Conservation (phyloP, 2,329 filamentous ascomycete species). For the Colletotrichum horii region DNA sequence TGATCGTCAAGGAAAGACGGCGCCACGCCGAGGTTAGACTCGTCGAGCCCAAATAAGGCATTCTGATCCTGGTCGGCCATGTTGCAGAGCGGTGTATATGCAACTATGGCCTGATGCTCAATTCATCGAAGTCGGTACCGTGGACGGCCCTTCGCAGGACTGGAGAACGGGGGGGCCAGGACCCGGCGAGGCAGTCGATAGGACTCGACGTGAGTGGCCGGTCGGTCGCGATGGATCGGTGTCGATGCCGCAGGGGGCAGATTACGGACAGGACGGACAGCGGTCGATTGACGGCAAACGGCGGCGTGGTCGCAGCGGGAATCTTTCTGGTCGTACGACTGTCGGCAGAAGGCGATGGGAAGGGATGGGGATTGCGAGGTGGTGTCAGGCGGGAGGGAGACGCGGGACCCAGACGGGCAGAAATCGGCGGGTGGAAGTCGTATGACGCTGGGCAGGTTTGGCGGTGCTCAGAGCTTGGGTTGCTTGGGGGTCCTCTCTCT, state of each 20-base stretch:
- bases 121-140: conserved; percentile 16
- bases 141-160: not conserved
- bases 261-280: not conserved
- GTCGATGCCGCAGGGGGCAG: not conserved
- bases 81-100: conserved; percentile 24
- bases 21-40: conserved; percentile 36
- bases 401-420: conserved; percentile 8
- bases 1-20: conserved; percentile 37
- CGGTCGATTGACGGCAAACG: not conserved
- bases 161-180: not conserved
- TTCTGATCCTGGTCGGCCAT: conserved; percentile 47
- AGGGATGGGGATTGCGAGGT: conserved; percentile 4
- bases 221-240: conserved; percentile 5
- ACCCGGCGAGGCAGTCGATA: not conserved
- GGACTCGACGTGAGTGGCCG: conserved; percentile 13
- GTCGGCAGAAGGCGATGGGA: conserved; percentile 12
- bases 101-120: conserved; percentile 26
- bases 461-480: conserved; percentile 1
- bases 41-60: conserved; percentile 51
- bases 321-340: conserved; percentile 6
- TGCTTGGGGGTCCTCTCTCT: not conserved
- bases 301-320: conserved; percentile 12
- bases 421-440: not conserved
- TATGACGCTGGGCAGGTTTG: conserved; percentile 16
- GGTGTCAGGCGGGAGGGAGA: conserved; percentile 9